phyloP scores from a whole-genome alignment of 306 rosid species.

The Echinosophora koreensis region DNA sequence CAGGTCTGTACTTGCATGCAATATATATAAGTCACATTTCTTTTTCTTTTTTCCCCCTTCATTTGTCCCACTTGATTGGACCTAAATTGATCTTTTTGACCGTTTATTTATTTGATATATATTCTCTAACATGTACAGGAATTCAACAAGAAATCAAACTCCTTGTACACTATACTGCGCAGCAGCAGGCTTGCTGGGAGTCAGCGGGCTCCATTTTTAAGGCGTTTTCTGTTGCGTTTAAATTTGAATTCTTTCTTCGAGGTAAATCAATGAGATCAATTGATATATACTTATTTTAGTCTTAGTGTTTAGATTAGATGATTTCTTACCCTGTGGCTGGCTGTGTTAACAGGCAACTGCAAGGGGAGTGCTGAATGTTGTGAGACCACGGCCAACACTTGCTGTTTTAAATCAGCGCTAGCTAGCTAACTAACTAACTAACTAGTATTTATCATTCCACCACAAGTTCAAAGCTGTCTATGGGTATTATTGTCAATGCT shows the following conservation, averaged over 20 bases:
- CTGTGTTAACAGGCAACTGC: constrained; percentile 80
- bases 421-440: constrained; percentile 45
- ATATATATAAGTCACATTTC: neutral
- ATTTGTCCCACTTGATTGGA: neutral
- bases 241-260: constrained; percentile 91
- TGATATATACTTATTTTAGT: neutral
- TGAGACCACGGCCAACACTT: constrained; percentile 78
- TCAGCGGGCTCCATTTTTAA: constrained; percentile 91
- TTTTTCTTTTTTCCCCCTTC: neutral
- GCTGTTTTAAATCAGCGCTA: constrained; percentile 66
- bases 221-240: constrained; percentile 91
- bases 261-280: constrained; percentile 56
- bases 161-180: constrained; percentile 91
- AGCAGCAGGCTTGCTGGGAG: constrained; percentile 99
- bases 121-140: constrained; percentile 60
- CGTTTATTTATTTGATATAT: constrained; percentile 22
- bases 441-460: constrained; percentile 11
- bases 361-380: constrained; percentile 87
- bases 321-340: constrained; percentile 22
- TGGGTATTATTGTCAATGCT: neutral
- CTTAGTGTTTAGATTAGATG: neutral
- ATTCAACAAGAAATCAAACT: constrained; percentile 98
- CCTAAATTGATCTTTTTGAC: constrained; percentile 19
- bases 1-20: too few relatives aligned
- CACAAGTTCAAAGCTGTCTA: constrained; percentile 25